Conservation (phyloP, 352 stramenopile genomes). For the Phytopythium mirpurense region DNA sequence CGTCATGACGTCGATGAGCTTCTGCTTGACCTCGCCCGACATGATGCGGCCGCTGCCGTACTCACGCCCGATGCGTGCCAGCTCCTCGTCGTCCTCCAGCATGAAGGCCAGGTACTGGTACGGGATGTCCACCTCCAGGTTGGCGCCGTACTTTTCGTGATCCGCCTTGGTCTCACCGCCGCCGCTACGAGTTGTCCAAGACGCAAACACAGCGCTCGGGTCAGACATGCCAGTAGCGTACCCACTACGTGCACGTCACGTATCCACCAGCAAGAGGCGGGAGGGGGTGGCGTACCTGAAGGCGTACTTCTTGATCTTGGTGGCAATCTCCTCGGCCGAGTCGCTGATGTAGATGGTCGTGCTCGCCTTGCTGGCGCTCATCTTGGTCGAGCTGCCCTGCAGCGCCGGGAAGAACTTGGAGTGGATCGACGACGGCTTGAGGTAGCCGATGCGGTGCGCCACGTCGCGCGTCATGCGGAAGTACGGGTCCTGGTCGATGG, state of each 20-base stretch:
- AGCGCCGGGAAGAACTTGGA: slow-evolving; percentile 99
- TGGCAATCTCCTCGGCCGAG: slow-evolving; percentile 93
- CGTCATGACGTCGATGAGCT: slow-evolving; percentile 92
- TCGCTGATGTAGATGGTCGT: slow-evolving; percentile 99
- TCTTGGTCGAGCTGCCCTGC: slow-evolving; percentile 97
- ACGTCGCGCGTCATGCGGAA: slow-evolving; percentile 99
- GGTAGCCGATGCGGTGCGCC: slow-evolving; percentile 94
- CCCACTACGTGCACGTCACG: too few species aligned
- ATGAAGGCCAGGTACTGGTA: slow-evolving; percentile 99
- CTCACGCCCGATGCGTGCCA: slow-evolving; percentile 91
- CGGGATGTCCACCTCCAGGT: slow-evolving; percentile 98
- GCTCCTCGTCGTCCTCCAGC: slow-evolving; percentile 97
- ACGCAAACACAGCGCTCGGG: slow-evolving; percentile 76
- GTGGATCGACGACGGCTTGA: slow-evolving; percentile 98
- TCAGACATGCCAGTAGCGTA: too few species aligned
- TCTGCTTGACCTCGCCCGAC: slow-evolving; percentile 98
- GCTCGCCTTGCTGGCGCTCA: slow-evolving; percentile 95
- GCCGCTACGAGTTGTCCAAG: slow-evolving; percentile 76
- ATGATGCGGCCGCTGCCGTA: slow-evolving; percentile 96
- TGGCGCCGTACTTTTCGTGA: slow-evolving; percentile 97
- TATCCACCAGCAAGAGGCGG: not conserved
- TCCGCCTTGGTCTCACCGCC: slow-evolving; percentile 98
- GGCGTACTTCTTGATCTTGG: slow-evolving; percentile 88
- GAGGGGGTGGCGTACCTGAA: slow-evolving; percentile 39
- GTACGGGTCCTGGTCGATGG: slow-evolving; percentile 99